phyloP scores from a whole-genome alignment of 2,329 filamentous ascomycete species.

The Sclerotinia subarctica region DNA sequence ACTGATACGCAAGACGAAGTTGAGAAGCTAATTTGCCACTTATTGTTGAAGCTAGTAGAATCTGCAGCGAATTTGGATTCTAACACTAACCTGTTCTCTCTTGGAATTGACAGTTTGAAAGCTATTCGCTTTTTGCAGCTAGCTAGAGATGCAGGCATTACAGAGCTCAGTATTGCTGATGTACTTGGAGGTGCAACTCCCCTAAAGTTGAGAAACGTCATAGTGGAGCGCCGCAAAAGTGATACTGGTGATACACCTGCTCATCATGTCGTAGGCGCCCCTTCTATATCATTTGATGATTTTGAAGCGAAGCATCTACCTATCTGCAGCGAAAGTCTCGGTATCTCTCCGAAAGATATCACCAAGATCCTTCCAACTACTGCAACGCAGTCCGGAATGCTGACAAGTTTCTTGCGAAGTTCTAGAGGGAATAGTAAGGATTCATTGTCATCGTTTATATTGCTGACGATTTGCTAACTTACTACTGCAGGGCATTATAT shows the following conservation, averaged over 20 bases:
- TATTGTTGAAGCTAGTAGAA: background rate
- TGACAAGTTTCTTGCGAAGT: conserved; percentile 7
- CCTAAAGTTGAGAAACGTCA: background rate
- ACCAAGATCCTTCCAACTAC: conserved; percentile 7
- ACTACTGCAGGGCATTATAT: background rate
- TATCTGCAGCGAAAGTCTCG: background rate
- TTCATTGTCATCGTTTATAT: too few relatives aligned
- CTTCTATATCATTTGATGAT: background rate
- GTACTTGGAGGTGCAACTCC: conserved; percentile 8
- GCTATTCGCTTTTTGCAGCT: conserved; percentile 12
- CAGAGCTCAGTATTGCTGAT: conserved; percentile 10
- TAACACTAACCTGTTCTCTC: background rate
- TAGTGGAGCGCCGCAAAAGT: conserved; percentile 1
- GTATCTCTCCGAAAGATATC: background rate
- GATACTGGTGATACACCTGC: background rate
- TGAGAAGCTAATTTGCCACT: background rate
- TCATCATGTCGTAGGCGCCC: background rate
- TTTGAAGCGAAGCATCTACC: background rate
- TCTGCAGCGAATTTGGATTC: background rate
- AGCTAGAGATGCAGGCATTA: conserved; percentile 6
- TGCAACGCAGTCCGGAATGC: conserved; percentile 16
- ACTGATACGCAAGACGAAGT: background rate
- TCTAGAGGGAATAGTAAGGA: background rate
- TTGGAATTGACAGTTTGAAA: conserved; percentile 9
- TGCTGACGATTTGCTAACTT: too few relatives aligned